Evolutionary conservation across 495 filamentous ascomycete species (phyloP), one percentile per base, ranked within the genome.

Genomic region (Pseudoneurospora amorphoporcata): DNA sequence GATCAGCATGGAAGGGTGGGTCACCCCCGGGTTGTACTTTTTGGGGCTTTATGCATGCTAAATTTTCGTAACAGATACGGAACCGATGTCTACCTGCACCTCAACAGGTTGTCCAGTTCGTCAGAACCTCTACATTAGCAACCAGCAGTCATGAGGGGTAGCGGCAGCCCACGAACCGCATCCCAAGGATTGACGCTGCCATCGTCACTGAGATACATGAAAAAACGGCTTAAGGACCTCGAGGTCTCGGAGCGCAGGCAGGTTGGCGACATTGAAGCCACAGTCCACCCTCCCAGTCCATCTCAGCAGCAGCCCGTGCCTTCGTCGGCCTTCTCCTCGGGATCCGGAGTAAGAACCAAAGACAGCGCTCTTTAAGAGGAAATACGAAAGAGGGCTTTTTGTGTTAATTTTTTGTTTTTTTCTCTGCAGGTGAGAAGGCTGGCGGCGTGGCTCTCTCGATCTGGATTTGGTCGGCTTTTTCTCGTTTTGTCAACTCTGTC

Each of bases 1-100:
- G 83, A 99, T 98, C 77, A 98, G 95, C 79, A 98, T 99, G 95
- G 95, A 99, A 85, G 95, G 95, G 95, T 97, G 85, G 84, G 93
- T 82, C 42, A 40, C 10, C 47, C 61, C 3, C 37, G 41, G 39
- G 43, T 39, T n/a, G 42, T 42, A 69, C 68, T 68, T 69, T 38
- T 39, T 70, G 73, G 7, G 53, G 53, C 53, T 23, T 65, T 7
- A 35, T 65, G 53, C 23, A 65, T 65, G 6, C 53, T 69, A 58
- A 39, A 19, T 12, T 32, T 17, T 14, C 19, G 39, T 23, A 32
- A 41, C 74, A 99, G 95, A 47, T 99, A 99, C 81, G 95, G 95
- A 69, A 99, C 95, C 42, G 95, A 99, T 79, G 95, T 98, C 42
- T 99, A 99, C 81, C 92, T 99, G 68, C 95, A 99, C 81, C 88